phyloP scores from a whole-genome alignment of 202 grass and related monocot genomes.

The Alloteropsis angusta region DNA sequence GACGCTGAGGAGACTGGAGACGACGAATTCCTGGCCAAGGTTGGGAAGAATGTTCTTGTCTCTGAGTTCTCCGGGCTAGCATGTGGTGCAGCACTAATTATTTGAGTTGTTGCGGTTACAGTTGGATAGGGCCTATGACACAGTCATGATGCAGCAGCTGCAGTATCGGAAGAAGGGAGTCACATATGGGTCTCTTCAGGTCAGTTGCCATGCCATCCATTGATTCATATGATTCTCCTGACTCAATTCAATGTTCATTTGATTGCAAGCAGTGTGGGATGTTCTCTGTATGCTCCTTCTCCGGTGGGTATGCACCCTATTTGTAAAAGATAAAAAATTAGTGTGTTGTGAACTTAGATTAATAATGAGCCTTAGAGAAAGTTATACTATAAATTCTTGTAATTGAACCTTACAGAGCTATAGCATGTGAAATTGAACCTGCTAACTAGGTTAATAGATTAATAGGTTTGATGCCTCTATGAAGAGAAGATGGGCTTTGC shows the following conservation, averaged over 20 bases:
- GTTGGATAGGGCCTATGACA: slow-evolving; percentile 85
- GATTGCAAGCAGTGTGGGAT: background rate
- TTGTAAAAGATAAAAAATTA: background rate
- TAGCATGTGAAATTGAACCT: background rate
- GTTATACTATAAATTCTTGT: background rate
- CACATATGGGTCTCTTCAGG: slow-evolving; percentile 79
- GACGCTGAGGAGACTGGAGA: slow-evolving; percentile 78
- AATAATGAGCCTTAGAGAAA: background rate
- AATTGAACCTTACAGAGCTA: background rate
- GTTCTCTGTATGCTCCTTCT: background rate
- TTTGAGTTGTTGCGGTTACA: slow-evolving; percentile 15
- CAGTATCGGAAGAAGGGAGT: slow-evolving; percentile 81
- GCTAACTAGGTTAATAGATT: background rate
- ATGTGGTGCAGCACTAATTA: background rate
- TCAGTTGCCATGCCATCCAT: background rate
- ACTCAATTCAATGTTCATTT: background rate
- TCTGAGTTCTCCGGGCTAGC: background rate
- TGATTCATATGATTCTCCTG: slow-evolving; percentile 7
- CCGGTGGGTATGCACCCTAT: background rate
- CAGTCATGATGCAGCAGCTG: slow-evolving; percentile 91
- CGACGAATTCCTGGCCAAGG: slow-evolving; percentile 58
- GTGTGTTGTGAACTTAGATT: background rate
- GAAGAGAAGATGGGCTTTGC: background rate
- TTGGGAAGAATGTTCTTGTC: slow-evolving; percentile 8
- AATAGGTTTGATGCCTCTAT: background rate